Evolutionary conservation across 2,329 filamentous ascomycete species (phyloP).

Genomic region (Fonsecaea monophora): DNA sequence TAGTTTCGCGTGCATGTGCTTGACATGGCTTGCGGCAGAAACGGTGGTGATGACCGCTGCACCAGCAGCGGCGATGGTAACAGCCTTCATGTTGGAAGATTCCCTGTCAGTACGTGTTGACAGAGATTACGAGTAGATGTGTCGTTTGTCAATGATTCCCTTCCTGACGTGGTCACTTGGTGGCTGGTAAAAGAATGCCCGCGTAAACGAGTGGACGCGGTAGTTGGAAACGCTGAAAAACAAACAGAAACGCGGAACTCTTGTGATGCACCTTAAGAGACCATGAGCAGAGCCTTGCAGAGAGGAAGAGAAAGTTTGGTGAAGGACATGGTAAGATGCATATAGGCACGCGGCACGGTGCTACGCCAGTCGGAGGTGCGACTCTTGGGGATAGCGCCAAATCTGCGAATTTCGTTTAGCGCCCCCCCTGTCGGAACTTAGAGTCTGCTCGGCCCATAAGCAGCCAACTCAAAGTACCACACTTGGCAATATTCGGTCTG

Average conservation of each 20-base stretch:
- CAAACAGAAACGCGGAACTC: constrained; percentile 28
- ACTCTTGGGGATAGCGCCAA: constrained; percentile 21
- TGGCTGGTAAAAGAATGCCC: constrained; percentile 69
- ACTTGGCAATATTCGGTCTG: constrained; percentile 20
- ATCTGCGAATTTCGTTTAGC: constrained; percentile 25
- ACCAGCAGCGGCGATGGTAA: constrained; percentile 68
- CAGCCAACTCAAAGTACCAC: constrained; percentile 19
- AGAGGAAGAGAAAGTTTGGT: constrained; percentile 31
- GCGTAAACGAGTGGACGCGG: constrained; percentile 69
- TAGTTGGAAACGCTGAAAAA: constrained; percentile 38
- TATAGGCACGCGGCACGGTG: constrained; percentile 34
- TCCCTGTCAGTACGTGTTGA: constrained; percentile 38
- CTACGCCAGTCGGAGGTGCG: constrained; percentile 26
- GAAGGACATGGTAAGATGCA: constrained; percentile 33
- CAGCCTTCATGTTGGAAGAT: constrained; percentile 73
- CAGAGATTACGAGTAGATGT: constrained; percentile 29
- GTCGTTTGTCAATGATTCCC: constrained; percentile 39
- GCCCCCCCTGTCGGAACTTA: constrained; percentile 14
- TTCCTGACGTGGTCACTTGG: constrained; percentile 8
- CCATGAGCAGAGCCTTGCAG: constrained; percentile 38
- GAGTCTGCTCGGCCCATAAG: constrained; percentile 12
- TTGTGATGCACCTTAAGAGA: constrained; percentile 35
- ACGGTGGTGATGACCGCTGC: constrained; percentile 58
- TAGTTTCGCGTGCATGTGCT: constrained; percentile 62
- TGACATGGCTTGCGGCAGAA: constrained; percentile 64